A percentile compares a stretch with the other conserved stretches of the same genome.
These are phyloP conservation scores for Lathyrus tuberosus DNA, from an alignment of 306 rosid genomes.

Conservation along the genomic window DNA sequence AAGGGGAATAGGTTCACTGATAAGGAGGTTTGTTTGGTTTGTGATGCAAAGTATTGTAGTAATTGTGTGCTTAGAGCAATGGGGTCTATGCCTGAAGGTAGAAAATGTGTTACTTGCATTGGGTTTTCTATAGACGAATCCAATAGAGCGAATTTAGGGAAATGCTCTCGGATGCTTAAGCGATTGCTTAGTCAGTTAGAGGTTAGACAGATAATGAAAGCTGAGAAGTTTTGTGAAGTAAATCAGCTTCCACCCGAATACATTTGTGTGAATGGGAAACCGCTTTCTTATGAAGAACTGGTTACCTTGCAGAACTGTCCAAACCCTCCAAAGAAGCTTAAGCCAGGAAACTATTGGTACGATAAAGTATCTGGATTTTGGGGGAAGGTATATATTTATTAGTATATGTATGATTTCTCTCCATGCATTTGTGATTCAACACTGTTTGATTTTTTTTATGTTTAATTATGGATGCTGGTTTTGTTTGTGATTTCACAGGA, in stretches of 20 bases:
- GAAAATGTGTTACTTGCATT: slow-evolving; percentile 92
- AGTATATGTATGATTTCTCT: neutral
- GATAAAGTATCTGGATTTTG: slow-evolving; percentile 99
- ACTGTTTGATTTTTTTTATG: slow-evolving; percentile 28
- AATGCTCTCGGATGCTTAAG: slow-evolving; percentile 89
- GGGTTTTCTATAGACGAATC: slow-evolving; percentile 78
- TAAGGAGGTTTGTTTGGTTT: slow-evolving; percentile 92
- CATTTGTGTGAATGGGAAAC: slow-evolving; percentile 80
- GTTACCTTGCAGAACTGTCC: slow-evolving; percentile 65
- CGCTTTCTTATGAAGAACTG: slow-evolving; percentile 84
- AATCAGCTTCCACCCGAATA: slow-evolving; percentile 90
- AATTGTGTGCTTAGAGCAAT: slow-evolving; percentile 97
- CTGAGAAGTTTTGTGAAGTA: slow-evolving; percentile 84
- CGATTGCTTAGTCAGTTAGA: slow-evolving; percentile 91
- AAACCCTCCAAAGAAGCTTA: slow-evolving; percentile 93
- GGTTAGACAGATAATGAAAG: slow-evolving; percentile 87
- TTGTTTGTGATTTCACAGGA: slow-evolving; percentile 62
- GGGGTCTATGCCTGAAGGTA: slow-evolving; percentile 99
- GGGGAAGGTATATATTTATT: slow-evolving; percentile 80
- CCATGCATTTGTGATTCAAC: slow-evolving; percentile 21
- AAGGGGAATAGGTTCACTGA: slow-evolving; percentile 94
- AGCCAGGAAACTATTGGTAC: slow-evolving; percentile 99
- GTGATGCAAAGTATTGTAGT: slow-evolving; percentile 93
- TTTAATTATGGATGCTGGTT: slow-evolving; percentile 27
- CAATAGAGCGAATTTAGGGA: slow-evolving; percentile 80